Conservation (phyloP, 495 filamentous ascomycete genomes). For the Penicillium fimorum region DNA sequence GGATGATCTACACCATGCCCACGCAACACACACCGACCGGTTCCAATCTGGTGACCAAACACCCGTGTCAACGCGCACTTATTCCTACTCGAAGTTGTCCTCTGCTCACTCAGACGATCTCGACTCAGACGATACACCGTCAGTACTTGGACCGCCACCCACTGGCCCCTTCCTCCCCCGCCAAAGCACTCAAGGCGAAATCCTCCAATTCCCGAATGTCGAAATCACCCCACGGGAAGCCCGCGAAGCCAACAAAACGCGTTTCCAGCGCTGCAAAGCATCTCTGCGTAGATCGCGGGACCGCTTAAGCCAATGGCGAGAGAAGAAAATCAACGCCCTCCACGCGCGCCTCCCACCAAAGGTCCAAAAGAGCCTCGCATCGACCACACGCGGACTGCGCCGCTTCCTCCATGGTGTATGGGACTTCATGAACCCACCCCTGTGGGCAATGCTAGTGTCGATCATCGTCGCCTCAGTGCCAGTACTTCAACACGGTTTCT, state of each 20-base stretch:
- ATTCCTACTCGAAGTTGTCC: slow-evolving; percentile 39
- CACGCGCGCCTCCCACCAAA: slow-evolving; percentile 56
- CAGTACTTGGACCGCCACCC: slow-evolving; percentile 35
- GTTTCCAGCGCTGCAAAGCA: slow-evolving; percentile 25
- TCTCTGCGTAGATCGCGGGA: slow-evolving; percentile 20
- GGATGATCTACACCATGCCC: slow-evolving; percentile 27
- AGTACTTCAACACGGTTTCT: slow-evolving; percentile 77
- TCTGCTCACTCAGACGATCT: slow-evolving; percentile 24
- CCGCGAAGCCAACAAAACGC: slow-evolving; percentile 20
- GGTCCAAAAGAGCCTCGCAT: slow-evolving; percentile 53
- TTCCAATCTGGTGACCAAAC: slow-evolving; percentile 46
- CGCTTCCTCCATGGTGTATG: slow-evolving; percentile 65
- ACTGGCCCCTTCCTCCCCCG: slow-evolving; percentile 43
- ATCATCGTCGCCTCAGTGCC: slow-evolving; percentile 92
- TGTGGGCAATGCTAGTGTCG: slow-evolving; percentile 93
- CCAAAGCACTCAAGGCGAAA: slow-evolving; percentile 38
- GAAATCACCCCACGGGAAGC: slow-evolving; percentile 30
- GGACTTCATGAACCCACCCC: slow-evolving; percentile 97
- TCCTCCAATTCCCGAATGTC: slow-evolving; percentile 45
- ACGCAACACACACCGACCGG: slow-evolving; percentile 18
- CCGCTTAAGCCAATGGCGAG: slow-evolving; percentile 21
- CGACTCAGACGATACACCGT: slow-evolving; percentile 25
- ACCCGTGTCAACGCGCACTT: slow-evolving; percentile 36
- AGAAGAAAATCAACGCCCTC: slow-evolving; percentile 24
- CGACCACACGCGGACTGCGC: slow-evolving; percentile 35